Evolutionary conservation across 352 stramenopile species (phyloP).

Genomic region (Pythium volutum): DNA sequence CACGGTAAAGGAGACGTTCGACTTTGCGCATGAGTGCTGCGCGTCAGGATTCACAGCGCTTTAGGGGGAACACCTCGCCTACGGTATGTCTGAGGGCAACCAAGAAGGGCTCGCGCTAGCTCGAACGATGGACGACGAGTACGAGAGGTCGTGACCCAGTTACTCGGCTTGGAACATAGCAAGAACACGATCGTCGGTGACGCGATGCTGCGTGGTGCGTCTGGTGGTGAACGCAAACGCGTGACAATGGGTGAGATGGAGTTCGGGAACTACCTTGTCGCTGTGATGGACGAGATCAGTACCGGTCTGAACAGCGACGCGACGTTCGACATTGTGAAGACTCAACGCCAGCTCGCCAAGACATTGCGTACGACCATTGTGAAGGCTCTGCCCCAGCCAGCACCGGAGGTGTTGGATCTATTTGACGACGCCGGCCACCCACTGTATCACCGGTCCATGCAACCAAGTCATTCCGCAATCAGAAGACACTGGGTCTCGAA

Average conservation of each 20-base stretch:
- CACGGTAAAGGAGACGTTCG: constrained; percentile 31
- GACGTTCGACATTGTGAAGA: constrained; percentile 86
- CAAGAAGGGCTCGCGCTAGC: constrained; percentile 28
- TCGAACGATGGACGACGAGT: constrained; percentile 14
- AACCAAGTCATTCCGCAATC: constrained; percentile 36
- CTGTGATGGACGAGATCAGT: constrained; percentile 88
- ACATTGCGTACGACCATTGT: constrained; percentile 36
- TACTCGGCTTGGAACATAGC: constrained; percentile 32
- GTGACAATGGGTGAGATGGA: constrained; percentile 81
- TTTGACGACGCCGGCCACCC: constrained; percentile 39
- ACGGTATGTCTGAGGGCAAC: constrained; percentile 29
- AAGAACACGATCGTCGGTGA: constrained; percentile 65
- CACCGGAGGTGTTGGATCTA: constrained; percentile 28
- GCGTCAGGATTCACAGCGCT: constrained; percentile 11
- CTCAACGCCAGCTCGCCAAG: constrained; percentile 35
- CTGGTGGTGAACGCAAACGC: constrained; percentile 62
- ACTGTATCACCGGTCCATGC: constrained; percentile 40
- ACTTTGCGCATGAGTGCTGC: constrained; percentile 28
- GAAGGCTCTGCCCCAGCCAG: constrained; percentile 34
- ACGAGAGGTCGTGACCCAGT: constrained; percentile 36
- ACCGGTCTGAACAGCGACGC: constrained; percentile 90
- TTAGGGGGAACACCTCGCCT: constrained; percentile 31
- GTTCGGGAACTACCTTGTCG: constrained; percentile 52
- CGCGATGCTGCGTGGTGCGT: constrained; percentile 49
- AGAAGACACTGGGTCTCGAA: constrained; percentile 22